Evolutionary conservation across 202 grass and related monocot species (phyloP).

Genomic region (Dendrocalamus latiflorus): DNA sequence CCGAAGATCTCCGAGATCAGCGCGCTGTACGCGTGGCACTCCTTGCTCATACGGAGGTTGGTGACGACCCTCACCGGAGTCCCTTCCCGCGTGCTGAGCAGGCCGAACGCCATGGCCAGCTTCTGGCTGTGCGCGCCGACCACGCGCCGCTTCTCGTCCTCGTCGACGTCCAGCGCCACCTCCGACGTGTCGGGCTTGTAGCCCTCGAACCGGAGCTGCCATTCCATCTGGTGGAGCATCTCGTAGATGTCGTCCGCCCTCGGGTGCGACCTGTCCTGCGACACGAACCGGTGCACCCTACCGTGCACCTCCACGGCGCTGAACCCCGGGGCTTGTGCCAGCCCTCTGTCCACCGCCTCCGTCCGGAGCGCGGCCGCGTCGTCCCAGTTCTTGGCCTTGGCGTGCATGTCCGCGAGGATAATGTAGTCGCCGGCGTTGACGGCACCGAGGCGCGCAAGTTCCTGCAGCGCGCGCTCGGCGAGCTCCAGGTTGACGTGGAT

Average conservation of each 20-base stretch:
- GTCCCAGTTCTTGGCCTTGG: constrained; percentile 27
- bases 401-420: constrained; percentile 65
- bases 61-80: constrained; percentile 49
- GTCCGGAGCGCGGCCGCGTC: constrained; percentile 34
- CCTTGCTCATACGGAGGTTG: constrained; percentile 69
- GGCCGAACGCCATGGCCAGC: constrained; percentile 78
- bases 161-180: constrained; percentile 39
- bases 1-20: constrained; percentile 56
- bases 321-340: constrained; percentile 41
- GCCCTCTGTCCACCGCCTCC: constrained; percentile 37
- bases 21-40: constrained; percentile 69
- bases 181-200: constrained; percentile 61
- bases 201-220: constrained; percentile 57
- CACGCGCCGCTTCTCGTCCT: constrained; percentile 57
- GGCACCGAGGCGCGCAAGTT: constrained; percentile 31
- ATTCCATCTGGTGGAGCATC: constrained; percentile 75
- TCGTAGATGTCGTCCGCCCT: constrained; percentile 51
- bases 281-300: constrained; percentile 58
- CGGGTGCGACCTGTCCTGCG: constrained; percentile 60
- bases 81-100: constrained; percentile 47
- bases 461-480: constrained; percentile 29
- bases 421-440: constrained; percentile 59
- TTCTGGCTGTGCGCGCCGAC: constrained; percentile 63
- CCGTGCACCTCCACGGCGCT: constrained; percentile 78
- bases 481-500: constrained; percentile 48